Base-by-base conservation (phyloP, 108 stramenopile species). In the Fragilariopsis cylindrus region DNA sequence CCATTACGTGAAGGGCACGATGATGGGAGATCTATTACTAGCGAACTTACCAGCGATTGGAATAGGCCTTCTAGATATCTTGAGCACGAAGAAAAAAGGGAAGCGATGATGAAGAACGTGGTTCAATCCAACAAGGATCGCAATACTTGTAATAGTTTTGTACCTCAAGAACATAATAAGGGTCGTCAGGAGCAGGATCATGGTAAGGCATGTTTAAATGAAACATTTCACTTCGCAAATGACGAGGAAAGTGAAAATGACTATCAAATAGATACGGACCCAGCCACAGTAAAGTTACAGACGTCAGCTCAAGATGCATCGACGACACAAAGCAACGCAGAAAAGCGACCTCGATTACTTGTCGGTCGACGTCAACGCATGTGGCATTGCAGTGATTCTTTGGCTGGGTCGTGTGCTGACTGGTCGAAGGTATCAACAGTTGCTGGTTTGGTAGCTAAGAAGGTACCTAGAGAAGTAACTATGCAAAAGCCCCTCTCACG, bases 41-140 rank as follows among this genome's bases (percentile, higher is more conserved):
- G 67, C 67, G 67, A 68, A 13, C 67, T 68, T 5, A 68, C 67
- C 7, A 68, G 49, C 49, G 67, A 68, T 13, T 68, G 48, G 49
- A 68, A 40, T 40, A 63, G 62, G 40, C 42, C 62, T 45, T 63
- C 62, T 44, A 8, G 7, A 45, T 45, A 1, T 4, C 13, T 45
- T 12, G 16, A 60, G 19, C 62, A 44, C 4, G 11, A 45, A 4
- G 43, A 63, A 7, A n/a, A n/a, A 7, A 41, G 9, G 40, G 41
- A 56, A 19, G 55, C 16, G 5, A 40, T 21, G 41, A 60, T 41
- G 39, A 6, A 11, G 4, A 60, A 18, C 11, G 58, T 21, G n/a
- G 21, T 60, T 30, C 11, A n/a, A 41, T 60, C 19, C 4, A 9
- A 8, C 58, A 30, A n/a, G 16, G 40, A 40, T 41, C 55, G 16